Base-by-base conservation (phyloP, 2,329 filamentous ascomycete species). In the Ophiostoma angusticollis region DNA sequence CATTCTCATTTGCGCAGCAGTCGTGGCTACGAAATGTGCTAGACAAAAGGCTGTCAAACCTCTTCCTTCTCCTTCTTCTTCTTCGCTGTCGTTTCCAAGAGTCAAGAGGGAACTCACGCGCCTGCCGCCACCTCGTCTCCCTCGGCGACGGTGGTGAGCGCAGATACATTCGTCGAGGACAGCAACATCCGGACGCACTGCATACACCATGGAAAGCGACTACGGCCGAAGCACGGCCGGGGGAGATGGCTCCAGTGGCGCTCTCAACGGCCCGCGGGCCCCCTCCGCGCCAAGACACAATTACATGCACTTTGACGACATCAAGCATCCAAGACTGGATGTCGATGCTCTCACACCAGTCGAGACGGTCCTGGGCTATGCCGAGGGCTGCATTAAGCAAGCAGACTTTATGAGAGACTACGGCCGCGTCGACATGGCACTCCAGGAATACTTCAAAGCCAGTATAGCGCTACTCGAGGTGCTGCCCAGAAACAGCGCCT, bases 391-490 rank as follows among this genome's bases (percentile, higher is more conserved):
- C 33, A 62, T 78, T 43, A 66, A 67, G 44, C 68, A 73, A 49
- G 79, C 83, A 27, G 70, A 76, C 46, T 72, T 70, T 37, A 64
- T 68, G 41, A 65, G 77, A 42, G 71, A 72, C 44, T 80, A 82
- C 58, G 64, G 72, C 19, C 67, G 76, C 25, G 74, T 78, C 5
- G 85, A 91, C 53, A 58, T 76, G 27, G 87, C 87, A 3, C 80
- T 93, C 40, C 74, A 81, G 47, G 83, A 93, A 45, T 96, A 89
- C 53, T 70, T 96, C 42, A 74, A 80, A 46, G 84, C 87, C 9
- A 86, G 73, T 43, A 78, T 86, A 41, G 80, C 95, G 40, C 72
- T 82, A 12, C 69, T 86, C 36, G 78, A 89, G 40, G 64, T 78
- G 30, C 78, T 96, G 19, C 82, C 84, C 2, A 68, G 68, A 25